These are phyloP conservation scores for Rhizopogon vinicolor DNA, from an alignment of 768 basidiomycete genomes.

Conservation along the genomic window DNA sequence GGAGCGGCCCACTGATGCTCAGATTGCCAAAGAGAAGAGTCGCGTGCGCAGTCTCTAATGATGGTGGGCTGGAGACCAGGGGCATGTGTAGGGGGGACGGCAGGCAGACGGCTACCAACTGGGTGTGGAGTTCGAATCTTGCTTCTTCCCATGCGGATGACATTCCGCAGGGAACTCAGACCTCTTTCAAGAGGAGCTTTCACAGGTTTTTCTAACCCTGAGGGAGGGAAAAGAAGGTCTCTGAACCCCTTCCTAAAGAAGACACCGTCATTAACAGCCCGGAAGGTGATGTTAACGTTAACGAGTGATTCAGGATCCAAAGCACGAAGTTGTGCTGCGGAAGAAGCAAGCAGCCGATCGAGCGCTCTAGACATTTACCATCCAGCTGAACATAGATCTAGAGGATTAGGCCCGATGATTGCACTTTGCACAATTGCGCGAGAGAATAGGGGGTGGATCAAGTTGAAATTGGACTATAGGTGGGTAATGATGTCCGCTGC, in stretches of 20 bases:
- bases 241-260: slow-evolving; percentile 65
- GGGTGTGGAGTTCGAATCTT: slow-evolving; percentile 26
- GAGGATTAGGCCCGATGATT: slow-evolving; percentile 56
- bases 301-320: slow-evolving; percentile 55
- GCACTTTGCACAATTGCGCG: slow-evolving; percentile 74
- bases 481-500: slow-evolving; percentile 56
- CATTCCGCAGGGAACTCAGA: slow-evolving; percentile 18
- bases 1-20: slow-evolving; percentile 60
- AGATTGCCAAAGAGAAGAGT: slow-evolving; percentile 59
- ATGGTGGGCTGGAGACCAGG: slow-evolving; percentile 69
- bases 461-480: slow-evolving; percentile 60
- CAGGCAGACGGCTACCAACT: slow-evolving; percentile 7
- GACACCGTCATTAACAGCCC: slow-evolving; percentile 65
- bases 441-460: slow-evolving; percentile 55
- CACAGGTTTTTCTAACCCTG: slow-evolving; percentile 16
- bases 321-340: slow-evolving; percentile 58
- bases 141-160: slow-evolving; percentile 17
- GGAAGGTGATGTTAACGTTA: slow-evolving; percentile 42
- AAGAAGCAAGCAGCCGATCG: slow-evolving; percentile 47
- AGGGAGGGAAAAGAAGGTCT: slow-evolving; percentile 34
- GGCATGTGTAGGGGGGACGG: not conserved
- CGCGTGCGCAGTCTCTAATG: slow-evolving; percentile 67
- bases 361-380: slow-evolving; percentile 65
- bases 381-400: slow-evolving; percentile 54
- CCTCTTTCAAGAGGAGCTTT: slow-evolving; percentile 7